Base-by-base conservation (phyloP, 106 monocot genomes). In the Allium cepa region DNA sequence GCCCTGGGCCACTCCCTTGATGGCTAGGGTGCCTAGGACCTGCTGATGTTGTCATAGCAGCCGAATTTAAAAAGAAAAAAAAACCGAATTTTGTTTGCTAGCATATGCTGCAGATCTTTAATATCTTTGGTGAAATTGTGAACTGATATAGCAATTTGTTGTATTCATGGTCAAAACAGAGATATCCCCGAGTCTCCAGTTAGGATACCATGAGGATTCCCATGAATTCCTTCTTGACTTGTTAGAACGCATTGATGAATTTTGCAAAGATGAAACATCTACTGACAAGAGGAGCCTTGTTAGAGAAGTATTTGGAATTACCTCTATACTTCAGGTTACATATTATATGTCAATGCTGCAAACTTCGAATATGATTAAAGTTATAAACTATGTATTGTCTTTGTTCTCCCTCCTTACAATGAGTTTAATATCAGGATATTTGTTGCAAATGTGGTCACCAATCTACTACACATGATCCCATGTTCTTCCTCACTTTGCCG, bases 221-320 rank as follows among this genome's bases (percentile, higher is more conserved):
- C 96, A 97, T 68, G 96, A 92, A 59, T 97, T 92, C 60, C 82
- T 92, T 22, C 52, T 26, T 12, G 76, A 74, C 28, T 77, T 97
- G 47, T 65, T 92, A n/a, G 82, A 97, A 28, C 75, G 64, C 28
- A 71, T 97, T 26, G 63, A 89, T 48, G 71, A 17, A 11, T 56
- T 50, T 51, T 8, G 59, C 76, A 17, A 73, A 71, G 11, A 10
- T 28, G 8, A 59, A 50, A 10, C 59, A 10, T 75, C 71, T 16
- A 68, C 67, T 47, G 68, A 78, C 14, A 66, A 61, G 28, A 61
- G 76, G 14, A 84, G 84, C 68, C 72, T 87, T 58, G 78, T 97
- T 13, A 76, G 82, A 50, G 65, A 82, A 52, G 72, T 87, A 13
- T 97, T 89, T 67, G 92, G 82, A 59, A 89, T 88, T 67, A 61